Percentiles rank a stretch among this genome's conserved stretches.
Evolutionary conservation across 176 grass and related monocot genomes (phyloP).

Genomic region (maize (Zea mays)): DNA sequence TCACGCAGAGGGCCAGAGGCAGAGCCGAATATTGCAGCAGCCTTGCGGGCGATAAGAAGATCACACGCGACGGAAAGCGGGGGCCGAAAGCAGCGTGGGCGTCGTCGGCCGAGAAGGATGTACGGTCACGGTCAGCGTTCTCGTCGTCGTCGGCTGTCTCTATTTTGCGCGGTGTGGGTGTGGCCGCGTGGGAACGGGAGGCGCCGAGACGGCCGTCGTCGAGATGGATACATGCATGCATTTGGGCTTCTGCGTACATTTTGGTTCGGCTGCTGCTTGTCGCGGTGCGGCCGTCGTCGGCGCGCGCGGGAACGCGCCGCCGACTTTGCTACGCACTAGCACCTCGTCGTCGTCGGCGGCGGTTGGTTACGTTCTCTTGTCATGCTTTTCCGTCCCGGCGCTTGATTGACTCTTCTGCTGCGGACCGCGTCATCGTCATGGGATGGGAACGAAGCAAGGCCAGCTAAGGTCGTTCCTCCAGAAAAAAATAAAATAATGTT

Average conservation of each 20-base stretch:
- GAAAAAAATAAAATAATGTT: too few relatives aligned
- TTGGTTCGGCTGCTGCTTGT: background rate
- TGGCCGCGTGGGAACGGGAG: background rate
- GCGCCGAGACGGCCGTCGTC: background rate
- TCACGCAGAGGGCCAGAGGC: background rate
- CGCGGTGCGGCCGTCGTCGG: background rate
- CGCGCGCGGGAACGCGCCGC: background rate
- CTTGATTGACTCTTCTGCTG: background rate
- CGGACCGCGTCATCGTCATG: conserved; percentile 26
- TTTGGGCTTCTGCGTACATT: too few relatives aligned
- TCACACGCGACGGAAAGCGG: background rate
- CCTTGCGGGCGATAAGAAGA: conserved; percentile 1
- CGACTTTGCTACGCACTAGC: background rate
- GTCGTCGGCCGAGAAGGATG: conserved; percentile 15
- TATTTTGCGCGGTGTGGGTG: too few relatives aligned
- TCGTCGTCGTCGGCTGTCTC: background rate
- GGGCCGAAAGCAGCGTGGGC: background rate
- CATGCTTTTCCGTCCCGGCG: conserved; percentile 13
- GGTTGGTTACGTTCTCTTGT: conserved; percentile 1
- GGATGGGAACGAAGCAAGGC: background rate
- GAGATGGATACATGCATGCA: background rate
- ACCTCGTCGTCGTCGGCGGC: background rate
- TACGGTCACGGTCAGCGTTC: conserved; percentile 8
- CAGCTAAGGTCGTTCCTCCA: too few relatives aligned
- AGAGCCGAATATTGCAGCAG: background rate